A percentile compares a stretch with the other conserved stretches of the same genome.
These are phyloP conservation scores for Neurospora sp. DNA, from an alignment of 495 filamentous ascomycete species.

Conservation along the genomic window DNA sequence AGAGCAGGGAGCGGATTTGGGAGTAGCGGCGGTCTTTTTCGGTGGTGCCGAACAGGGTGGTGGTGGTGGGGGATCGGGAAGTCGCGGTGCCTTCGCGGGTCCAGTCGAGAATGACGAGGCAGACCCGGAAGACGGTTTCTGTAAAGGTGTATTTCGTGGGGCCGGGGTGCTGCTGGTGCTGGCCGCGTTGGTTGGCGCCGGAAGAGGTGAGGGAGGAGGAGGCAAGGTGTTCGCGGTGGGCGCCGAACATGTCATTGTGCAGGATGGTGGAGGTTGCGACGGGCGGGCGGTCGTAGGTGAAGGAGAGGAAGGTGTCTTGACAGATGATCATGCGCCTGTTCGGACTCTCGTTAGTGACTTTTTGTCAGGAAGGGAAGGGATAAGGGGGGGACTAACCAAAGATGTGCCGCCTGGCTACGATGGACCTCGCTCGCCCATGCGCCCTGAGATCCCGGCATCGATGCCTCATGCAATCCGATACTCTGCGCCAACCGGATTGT, in stretches of 20 bases:
- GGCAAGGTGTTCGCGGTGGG: not conserved
- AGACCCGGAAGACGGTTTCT: slow-evolving; percentile 1
- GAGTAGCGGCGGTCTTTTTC: not conserved
- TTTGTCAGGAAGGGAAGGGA: too few species aligned
- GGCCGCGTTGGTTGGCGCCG: not conserved
- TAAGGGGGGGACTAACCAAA: not conserved
- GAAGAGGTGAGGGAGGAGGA: not conserved
- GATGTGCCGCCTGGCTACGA: not conserved
- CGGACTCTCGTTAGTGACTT: not conserved
- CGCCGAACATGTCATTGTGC: not conserved
- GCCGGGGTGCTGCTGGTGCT: not conserved
- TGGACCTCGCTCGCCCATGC: not conserved
- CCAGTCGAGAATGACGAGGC: not conserved
- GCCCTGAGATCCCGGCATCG: not conserved
- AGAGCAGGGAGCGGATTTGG: not conserved
- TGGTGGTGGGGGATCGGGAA: not conserved
- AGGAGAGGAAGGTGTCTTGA: slow-evolving; percentile 1
- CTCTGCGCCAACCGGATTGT: not conserved
- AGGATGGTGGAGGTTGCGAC: not conserved
- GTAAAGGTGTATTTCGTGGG: not conserved
- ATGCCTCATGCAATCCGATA: not conserved
- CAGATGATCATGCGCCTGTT: not conserved
- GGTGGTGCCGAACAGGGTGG: not conserved
- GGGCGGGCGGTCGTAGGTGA: slow-evolving; percentile 2
- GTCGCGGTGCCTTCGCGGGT: not conserved